Base-by-base conservation (phyloP, 2,329 filamentous ascomycete genomes). In the Arachnopeziza araneosa region DNA sequence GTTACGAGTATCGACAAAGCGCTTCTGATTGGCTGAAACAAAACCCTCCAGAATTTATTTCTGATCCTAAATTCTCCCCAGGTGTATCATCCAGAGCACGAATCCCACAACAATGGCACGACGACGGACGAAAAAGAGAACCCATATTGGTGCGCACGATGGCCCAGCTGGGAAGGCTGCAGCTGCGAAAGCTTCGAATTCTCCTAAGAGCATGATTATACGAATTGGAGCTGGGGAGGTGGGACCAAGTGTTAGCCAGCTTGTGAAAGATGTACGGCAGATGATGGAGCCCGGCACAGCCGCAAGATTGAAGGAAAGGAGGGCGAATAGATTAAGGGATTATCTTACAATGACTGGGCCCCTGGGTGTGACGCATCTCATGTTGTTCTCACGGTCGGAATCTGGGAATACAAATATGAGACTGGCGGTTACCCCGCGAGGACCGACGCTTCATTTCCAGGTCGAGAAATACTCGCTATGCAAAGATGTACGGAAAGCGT, bases 261-360 rank as follows among this genome's bases (percentile, higher is more conserved):
- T 99, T 68, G 93, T 93, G 23, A 87, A 89, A 68, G 95, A 99
- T 77, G 90, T 98, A 61, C 87, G 95, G 69, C 82, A 83, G 58
- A 93, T 98, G 78, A 96, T 99, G 92, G 92, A 98, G 76, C 95
- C 95, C 0, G 90, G 92, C 57, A 99, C 95, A 3, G 95, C 95
- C 2, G 88, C 87, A 63, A 84, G 93, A 61, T 75, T 99, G 67
- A 96, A 92, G 78, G 93, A 98, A 79, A 83, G 95, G 66, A 87
- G 89, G 76, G 89, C 86, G 49, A 98, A 99, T 78, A 87, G 88
- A 71, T 77, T 98, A 66, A 86, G 89, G 71, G 95, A 99, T 77
- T 99, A 96, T 75, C 88, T 92, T 36, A 89, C 91, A 64, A 99
- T 99, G 95, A 90, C 91, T 61, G 95, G 95, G 1, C 93, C 95